These are phyloP conservation scores for Lichtheimia ornata DNA, from an alignment of 371 early-diverging fungal species.

Conservation along the genomic window DNA sequence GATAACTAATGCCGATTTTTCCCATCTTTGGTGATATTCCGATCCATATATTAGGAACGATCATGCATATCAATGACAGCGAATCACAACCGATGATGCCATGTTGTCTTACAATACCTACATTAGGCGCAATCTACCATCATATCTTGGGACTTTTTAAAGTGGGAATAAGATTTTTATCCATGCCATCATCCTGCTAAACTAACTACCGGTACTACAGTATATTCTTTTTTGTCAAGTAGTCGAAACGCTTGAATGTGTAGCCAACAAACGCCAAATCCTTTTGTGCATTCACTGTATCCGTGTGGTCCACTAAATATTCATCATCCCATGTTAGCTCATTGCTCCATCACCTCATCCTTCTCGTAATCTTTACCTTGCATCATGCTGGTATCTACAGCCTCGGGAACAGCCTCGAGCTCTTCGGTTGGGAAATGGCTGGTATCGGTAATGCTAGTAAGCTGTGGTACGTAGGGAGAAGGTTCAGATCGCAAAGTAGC, in stretches of 20 bases:
- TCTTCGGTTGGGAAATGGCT: conserved; percentile 97
- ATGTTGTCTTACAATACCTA: too few species aligned
- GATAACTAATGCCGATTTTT: too few species aligned
- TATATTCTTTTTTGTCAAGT: conserved; percentile 77
- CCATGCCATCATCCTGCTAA: too few species aligned
- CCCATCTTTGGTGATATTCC: too few species aligned
- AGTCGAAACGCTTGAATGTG: conserved; percentile 94
- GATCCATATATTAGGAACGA: too few species aligned
- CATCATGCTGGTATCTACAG: conserved; percentile 32
- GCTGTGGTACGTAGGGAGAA: conserved; percentile 94
- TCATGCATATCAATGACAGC: too few species aligned
- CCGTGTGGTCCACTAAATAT: conserved; percentile 30
- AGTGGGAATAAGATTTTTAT: too few species aligned
- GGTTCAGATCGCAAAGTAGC: conserved; percentile 76
- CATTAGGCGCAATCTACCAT: too few species aligned
- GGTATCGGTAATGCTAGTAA: conserved; percentile 95
- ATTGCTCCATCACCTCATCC: background rate
- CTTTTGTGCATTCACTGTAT: conserved; percentile 68
- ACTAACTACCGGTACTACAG: conserved; percentile 40
- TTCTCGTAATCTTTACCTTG: conserved; percentile 9
- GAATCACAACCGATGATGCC: too few species aligned
- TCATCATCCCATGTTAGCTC: too few species aligned
- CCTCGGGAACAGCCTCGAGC: conserved; percentile 72
- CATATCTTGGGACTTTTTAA: too few species aligned
- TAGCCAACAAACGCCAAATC: conserved; percentile 97